Evolutionary conservation across 2,329 filamentous ascomycete genomes (phyloP).

Genomic region (Esteya vermicola): DNA sequence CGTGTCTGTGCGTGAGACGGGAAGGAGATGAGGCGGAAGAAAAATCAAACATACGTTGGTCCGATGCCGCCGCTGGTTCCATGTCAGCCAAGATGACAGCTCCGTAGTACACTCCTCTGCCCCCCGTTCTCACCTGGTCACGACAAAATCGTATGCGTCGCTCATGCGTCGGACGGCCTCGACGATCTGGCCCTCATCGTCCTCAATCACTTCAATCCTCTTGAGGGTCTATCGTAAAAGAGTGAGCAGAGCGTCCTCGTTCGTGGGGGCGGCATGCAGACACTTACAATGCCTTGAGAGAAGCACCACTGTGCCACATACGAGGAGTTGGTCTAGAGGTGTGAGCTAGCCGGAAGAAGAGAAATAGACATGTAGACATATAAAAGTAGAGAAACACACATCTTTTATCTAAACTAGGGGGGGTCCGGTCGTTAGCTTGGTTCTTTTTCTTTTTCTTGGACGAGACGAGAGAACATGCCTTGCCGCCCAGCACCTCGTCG

Average conservation of each 20-base stretch:
- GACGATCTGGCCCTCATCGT: conserved; percentile 81
- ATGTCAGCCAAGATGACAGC: background rate
- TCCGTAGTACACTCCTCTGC: background rate
- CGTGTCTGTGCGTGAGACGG: conserved; percentile 47
- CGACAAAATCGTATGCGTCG: conserved; percentile 79
- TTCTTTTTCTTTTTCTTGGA: background rate
- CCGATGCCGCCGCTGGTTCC: conserved; percentile 77
- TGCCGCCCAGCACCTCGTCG: conserved; percentile 91
- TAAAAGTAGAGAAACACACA: conserved; percentile 6
- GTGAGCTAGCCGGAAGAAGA: too few relatives aligned
- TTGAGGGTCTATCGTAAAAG: conserved; percentile 72
- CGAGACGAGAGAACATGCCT: conserved; percentile 38
- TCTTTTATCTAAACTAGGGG: conserved; percentile 9
- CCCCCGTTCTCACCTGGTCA: conserved; percentile 46
- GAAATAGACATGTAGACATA: too few relatives aligned
- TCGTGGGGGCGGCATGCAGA: too few relatives aligned
- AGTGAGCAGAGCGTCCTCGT: too few relatives aligned
- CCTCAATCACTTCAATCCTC: conserved; percentile 81
- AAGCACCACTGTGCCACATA: conserved; percentile 54
- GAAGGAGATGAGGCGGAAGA: background rate
- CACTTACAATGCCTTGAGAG: conserved; percentile 40
- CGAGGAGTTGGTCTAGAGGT: conserved; percentile 52
- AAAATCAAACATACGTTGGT: conserved; percentile 55
- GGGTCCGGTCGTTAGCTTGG: background rate
- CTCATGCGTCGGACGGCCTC: conserved; percentile 84